Conservation (phyloP, 495 filamentous ascomycete species). For the Penicillium mononematosum region DNA sequence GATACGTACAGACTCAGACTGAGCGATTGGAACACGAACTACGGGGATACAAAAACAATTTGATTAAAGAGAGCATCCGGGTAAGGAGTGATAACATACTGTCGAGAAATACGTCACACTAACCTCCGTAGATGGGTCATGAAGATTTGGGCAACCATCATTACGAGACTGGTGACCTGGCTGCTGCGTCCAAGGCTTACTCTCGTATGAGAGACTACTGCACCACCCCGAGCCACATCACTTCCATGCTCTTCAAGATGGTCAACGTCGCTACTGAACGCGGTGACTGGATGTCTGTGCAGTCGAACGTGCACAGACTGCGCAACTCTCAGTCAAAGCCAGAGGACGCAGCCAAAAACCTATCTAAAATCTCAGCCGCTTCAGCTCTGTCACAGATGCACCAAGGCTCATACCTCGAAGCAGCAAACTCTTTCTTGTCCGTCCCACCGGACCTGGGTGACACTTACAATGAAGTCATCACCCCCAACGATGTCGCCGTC, state of each 20-base stretch:
- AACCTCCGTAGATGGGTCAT: constrained; percentile 62
- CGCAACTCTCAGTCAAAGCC: constrained; percentile 54
- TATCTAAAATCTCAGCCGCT: constrained; percentile 65
- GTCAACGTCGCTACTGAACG: constrained; percentile 68
- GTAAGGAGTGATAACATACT: constrained; percentile 47
- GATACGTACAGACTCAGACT: constrained; percentile 62
- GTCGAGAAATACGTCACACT: constrained; percentile 4
- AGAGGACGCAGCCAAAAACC: constrained; percentile 57
- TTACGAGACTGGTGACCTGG: constrained; percentile 61
- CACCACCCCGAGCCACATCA: constrained; percentile 66
- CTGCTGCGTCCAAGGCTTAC: constrained; percentile 64
- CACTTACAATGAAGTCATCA: constrained; percentile 69
- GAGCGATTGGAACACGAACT: constrained; percentile 77
- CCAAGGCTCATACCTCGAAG: constrained; percentile 62
- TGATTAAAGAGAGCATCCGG: constrained; percentile 96
- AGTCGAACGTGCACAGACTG: constrained; percentile 68
- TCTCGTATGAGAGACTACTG: constrained; percentile 73
- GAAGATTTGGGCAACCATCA: constrained; percentile 72
- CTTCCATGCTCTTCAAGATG: constrained; percentile 67
- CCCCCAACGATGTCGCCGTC: constrained; percentile 83
- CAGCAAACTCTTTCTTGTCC: constrained; percentile 69
- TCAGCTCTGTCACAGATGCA: constrained; percentile 71
- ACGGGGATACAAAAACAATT: constrained; percentile 92
- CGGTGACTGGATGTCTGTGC: constrained; percentile 62
- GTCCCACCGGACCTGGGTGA: constrained; percentile 52